Percentiles rank a stretch among this genome's conserved stretches.
Evolutionary conservation across 352 stramenopile genomes (phyloP).

Genomic region (Pythium sukuiense): DNA sequence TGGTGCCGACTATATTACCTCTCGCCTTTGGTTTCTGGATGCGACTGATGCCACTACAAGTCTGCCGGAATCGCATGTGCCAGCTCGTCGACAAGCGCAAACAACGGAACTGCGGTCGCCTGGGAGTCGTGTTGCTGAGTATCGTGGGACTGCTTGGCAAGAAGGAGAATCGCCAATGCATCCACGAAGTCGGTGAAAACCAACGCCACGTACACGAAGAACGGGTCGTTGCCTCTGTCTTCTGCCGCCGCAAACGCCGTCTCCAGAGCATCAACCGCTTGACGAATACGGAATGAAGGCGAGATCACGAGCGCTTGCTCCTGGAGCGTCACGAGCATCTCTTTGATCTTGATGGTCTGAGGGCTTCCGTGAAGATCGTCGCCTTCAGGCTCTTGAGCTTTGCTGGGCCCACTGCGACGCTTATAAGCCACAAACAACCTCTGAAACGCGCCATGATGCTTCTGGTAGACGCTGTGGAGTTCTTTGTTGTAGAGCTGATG

Average conservation of each 20-base stretch:
- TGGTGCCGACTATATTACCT: neutral
- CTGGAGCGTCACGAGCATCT: conserved; percentile 23
- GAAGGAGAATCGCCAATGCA: conserved; percentile 47
- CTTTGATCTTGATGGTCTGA: conserved; percentile 18
- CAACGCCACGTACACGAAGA: conserved; percentile 47
- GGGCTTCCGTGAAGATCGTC: conserved; percentile 7
- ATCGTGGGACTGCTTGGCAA: conserved; percentile 38
- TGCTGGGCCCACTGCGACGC: neutral
- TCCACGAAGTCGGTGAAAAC: conserved; percentile 67
- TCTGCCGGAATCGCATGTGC: conserved; percentile 27
- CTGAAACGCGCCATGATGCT: conserved; percentile 39
- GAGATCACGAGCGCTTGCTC: conserved; percentile 16
- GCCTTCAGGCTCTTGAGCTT: neutral
- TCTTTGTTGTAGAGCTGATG: conserved; percentile 43
- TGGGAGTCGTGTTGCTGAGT: conserved; percentile 12
- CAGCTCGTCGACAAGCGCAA: conserved; percentile 52
- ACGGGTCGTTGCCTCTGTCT: conserved; percentile 35
- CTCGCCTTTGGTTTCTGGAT: neutral
- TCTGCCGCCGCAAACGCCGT: conserved; percentile 7
- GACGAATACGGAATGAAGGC: conserved; percentile 19
- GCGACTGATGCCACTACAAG: neutral
- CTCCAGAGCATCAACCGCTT: conserved; percentile 26
- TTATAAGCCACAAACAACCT: conserved; percentile 33
- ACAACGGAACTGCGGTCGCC: conserved; percentile 12
- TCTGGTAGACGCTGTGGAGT: conserved; percentile 40